Conservation (phyloP, 306 rosid genomes). For the Begonia masoniana region DNA sequence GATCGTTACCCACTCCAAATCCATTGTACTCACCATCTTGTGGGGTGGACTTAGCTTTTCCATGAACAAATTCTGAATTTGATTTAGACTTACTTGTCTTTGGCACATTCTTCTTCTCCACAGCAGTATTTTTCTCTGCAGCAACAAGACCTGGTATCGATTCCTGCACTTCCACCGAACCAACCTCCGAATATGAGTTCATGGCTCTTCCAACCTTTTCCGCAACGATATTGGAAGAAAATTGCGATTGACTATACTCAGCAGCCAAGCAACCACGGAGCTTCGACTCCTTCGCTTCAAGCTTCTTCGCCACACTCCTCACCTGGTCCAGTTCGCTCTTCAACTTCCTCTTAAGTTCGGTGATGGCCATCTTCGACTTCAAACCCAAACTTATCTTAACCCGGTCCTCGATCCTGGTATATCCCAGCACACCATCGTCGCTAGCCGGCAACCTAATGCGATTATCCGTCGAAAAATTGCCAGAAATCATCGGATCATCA, state of each 20-base stretch:
- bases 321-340: constrained; percentile 57
- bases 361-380: constrained; percentile 16
- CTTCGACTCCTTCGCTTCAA: constrained; percentile 53
- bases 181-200: constrained; percentile 15
- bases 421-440: constrained; percentile 12
- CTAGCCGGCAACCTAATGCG: constrained; percentile 7
- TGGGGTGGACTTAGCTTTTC: constrained; percentile 38
- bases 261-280: constrained; percentile 5
- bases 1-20: constrained; percentile 30
- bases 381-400: constrained; percentile 27
- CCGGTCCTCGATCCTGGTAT: constrained; percentile 20
- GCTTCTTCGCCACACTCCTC: constrained; percentile 47
- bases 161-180: constrained; percentile 12
- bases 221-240: constrained; percentile 19
- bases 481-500: constrained; percentile 8
- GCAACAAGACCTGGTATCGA: constrained; percentile 17
- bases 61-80: constrained; percentile 35
- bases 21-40: constrained; percentile 33
- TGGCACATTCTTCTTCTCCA: constrained; percentile 45
- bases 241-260: constrained; percentile 33
- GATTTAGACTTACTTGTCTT: constrained; percentile 33
- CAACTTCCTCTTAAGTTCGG: constrained; percentile 44
- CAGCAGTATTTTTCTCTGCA: constrained; percentile 28
- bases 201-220: constrained; percentile 21
- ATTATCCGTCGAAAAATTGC: constrained; percentile 12